Conservation (phyloP, 148 eudicot genomes). For the Nepenthes gracilis region DNA sequence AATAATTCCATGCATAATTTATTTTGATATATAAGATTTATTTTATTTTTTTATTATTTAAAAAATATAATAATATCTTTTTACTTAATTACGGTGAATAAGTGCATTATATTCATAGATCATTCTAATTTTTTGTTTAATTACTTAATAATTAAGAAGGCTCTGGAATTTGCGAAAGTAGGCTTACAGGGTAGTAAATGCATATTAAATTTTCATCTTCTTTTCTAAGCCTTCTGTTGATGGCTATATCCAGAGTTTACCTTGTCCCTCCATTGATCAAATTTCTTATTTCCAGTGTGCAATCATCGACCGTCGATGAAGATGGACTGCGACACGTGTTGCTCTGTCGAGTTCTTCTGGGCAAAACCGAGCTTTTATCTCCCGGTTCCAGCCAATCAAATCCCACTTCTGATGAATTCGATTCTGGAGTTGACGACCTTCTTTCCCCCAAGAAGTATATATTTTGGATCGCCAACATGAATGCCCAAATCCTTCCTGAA, state of each 20-base stretch:
- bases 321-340: constrained; percentile 33
- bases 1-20: no score
- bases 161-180: no score
- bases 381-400: constrained; percentile 27
- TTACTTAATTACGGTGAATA: no score
- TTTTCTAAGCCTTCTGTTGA: not conserved
- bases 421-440: constrained; percentile 30
- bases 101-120: no score
- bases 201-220: not conserved
- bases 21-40: no score
- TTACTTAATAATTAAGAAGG: no score
- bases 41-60: no score
- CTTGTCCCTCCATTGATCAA: no score
- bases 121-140: no score
- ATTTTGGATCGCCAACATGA: constrained; percentile 38
- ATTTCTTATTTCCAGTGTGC: constrained; percentile 13
- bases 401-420: constrained; percentile 34
- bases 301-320: constrained; percentile 19
- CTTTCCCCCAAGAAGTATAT: constrained; percentile 25
- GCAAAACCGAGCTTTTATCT: constrained; percentile 19
- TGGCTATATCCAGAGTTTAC: no score
- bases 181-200: no score
- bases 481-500: constrained; percentile 39
- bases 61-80: no score
- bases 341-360: constrained; percentile 38